These are phyloP conservation scores for Amphibolis antarctica DNA, from an alignment of 106 monocot genomes.

Conservation along the genomic window DNA sequence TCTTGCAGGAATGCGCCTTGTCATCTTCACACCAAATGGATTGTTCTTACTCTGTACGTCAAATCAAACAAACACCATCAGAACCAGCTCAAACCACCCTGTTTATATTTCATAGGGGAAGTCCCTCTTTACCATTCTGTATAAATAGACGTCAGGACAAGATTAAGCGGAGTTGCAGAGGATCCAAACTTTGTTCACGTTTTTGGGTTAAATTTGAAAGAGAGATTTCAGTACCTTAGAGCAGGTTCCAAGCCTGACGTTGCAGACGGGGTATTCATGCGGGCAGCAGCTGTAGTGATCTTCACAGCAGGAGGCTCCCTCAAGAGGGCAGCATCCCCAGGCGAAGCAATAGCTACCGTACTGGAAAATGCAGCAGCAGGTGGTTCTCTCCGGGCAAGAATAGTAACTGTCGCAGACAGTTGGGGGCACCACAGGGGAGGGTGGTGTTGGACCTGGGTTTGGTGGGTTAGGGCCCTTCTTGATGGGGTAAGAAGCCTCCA, in stretches of 20 bases:
- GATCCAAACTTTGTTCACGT: background rate
- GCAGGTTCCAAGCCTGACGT: slow-evolving; percentile 33
- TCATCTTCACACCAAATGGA: slow-evolving; percentile 50
- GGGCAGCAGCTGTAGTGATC: slow-evolving; percentile 86
- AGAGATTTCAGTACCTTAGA: too few species aligned
- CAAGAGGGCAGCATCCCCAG: slow-evolving; percentile 80
- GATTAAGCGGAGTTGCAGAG: too few species aligned
- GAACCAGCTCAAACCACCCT: too few species aligned
- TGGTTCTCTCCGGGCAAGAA: slow-evolving; percentile 53
- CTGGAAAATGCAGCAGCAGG: slow-evolving; percentile 65
- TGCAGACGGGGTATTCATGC: slow-evolving; percentile 72
- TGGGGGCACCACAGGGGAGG: slow-evolving; percentile 37
- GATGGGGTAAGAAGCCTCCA: slow-evolving; percentile 61
- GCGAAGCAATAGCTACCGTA: slow-evolving; percentile 41
- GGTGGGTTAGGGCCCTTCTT: slow-evolving; percentile 56
- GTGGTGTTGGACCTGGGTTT: slow-evolving; percentile 29
- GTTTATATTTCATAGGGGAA: too few species aligned
- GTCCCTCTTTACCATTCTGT: too few species aligned
- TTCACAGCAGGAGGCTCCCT: slow-evolving; percentile 61
- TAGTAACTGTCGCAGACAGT: slow-evolving; percentile 38
- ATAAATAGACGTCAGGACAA: too few species aligned
- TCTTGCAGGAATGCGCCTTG: slow-evolving; percentile 36
- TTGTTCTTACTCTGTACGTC: slow-evolving; percentile 60
- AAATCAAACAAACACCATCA: background rate
- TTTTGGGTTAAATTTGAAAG: too few species aligned